phyloP scores from a whole-genome alignment of 2,329 filamentous ascomycete species.

The Nakataea oryzae region DNA sequence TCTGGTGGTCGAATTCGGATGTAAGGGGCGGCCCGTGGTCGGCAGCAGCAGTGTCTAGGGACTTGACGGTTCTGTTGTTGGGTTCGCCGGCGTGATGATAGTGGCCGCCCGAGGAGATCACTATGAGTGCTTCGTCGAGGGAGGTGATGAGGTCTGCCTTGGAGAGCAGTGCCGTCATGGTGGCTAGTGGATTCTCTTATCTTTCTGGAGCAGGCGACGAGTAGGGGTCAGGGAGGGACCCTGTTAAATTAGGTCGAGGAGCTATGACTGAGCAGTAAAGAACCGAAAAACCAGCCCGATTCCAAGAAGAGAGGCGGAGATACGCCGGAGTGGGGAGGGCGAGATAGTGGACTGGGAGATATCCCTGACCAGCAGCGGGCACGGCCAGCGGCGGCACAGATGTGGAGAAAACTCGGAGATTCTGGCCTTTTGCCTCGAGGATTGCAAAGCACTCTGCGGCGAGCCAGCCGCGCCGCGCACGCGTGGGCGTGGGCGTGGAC shows the following conservation, averaged over 20 bases:
- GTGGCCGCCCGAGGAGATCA: neutral
- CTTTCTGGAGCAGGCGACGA: neutral
- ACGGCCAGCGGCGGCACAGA: neutral
- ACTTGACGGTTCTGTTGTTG: neutral
- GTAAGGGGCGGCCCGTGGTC: neutral
- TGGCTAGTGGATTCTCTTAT: neutral
- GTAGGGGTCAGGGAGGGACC: neutral
- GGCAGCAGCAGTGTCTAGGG: neutral
- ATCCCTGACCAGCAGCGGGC: neutral
- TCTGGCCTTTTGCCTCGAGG: too few species aligned
- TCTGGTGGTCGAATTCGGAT: neutral
- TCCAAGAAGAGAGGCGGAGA: neutral
- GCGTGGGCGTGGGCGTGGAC: too few species aligned
- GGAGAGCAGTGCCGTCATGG: neutral
- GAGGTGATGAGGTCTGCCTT: neutral
- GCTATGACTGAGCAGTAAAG: neutral
- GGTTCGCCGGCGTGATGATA: neutral
- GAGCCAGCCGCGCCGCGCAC: too few species aligned
- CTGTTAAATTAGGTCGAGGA: neutral
- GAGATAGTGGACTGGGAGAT: neutral
- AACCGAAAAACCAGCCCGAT: neutral
- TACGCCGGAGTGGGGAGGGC: neutral
- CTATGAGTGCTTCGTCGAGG: neutral
- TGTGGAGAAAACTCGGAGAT: neutral
- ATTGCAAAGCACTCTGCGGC: neutral